Conservation (phyloP, 352 stramenopile genomes). For the Chrysophaeum taylorii region DNA sequence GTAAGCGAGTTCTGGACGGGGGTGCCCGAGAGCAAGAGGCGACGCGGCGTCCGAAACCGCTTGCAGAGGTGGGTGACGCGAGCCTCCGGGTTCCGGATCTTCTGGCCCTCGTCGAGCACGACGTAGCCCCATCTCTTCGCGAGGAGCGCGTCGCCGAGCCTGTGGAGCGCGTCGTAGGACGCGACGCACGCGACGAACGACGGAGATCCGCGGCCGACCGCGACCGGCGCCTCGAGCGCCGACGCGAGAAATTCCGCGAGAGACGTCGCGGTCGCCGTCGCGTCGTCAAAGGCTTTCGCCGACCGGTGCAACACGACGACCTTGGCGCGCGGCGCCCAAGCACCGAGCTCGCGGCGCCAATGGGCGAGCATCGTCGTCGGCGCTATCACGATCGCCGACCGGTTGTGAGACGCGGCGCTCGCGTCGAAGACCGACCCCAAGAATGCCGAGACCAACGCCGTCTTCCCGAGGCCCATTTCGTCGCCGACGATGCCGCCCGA, state of each 20-base stretch:
- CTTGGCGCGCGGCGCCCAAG: slow-evolving; percentile 72
- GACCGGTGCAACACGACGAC: slow-evolving; percentile 71
- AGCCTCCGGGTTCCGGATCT: slow-evolving; percentile 93
- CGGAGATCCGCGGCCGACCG: not conserved
- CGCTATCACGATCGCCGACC: slow-evolving; percentile 64
- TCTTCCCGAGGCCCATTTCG: slow-evolving; percentile 85
- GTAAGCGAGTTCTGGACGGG: slow-evolving; percentile 84
- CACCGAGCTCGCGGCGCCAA: slow-evolving; percentile 81
- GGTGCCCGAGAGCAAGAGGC: slow-evolving; percentile 78
- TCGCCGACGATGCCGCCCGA: slow-evolving; percentile 75
- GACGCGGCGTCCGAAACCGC: slow-evolving; percentile 56
- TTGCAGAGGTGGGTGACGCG: slow-evolving; percentile 71
- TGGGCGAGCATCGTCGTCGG: slow-evolving; percentile 81
- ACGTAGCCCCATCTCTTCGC: slow-evolving; percentile 86
- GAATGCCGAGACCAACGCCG: slow-evolving; percentile 51
- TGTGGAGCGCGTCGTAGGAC: not conserved
- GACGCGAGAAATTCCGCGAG: not conserved
- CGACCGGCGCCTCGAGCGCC: not conserved
- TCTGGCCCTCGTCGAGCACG: slow-evolving; percentile 96
- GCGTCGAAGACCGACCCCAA: slow-evolving; percentile 21
- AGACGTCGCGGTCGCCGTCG: not conserved
- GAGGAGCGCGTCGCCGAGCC: not conserved
- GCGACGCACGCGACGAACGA: slow-evolving; percentile 6
- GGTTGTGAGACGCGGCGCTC: not conserved
- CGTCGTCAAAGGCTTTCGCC: not conserved